Evolutionary conservation across 192 early-diverging fungal genomes (phyloP).

Genomic region (Coemansia sp.): DNA sequence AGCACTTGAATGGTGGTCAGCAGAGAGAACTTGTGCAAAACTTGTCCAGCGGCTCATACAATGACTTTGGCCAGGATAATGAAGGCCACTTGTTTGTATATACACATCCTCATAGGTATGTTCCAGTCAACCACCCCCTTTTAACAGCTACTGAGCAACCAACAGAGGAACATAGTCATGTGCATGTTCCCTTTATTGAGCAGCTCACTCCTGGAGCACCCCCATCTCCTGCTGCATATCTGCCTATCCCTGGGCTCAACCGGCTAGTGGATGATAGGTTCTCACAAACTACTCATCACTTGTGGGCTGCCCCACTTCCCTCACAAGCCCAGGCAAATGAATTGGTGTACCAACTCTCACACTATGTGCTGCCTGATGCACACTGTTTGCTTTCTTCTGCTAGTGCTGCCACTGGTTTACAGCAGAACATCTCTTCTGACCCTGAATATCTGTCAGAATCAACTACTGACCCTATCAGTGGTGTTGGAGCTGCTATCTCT

Average conservation of each 20-base stretch:
- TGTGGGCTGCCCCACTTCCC: background rate
- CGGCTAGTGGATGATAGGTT: background rate
- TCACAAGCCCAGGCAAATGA: conserved; percentile 36
- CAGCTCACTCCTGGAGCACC: conserved; percentile 4
- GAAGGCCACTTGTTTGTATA: conserved; percentile 28
- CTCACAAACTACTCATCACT: no score
- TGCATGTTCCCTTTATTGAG: background rate
- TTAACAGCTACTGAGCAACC: conserved; percentile 11
- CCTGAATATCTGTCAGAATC: conserved; percentile 18
- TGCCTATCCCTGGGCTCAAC: conserved; percentile 18
- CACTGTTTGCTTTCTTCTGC: conserved; percentile 38
- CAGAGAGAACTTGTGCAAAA: no score
- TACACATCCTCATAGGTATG: background rate
- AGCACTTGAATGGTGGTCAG: no score
- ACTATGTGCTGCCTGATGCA: conserved; percentile 20
- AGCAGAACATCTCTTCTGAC: background rate
- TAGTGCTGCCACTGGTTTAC: conserved; percentile 11
- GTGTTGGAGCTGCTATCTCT: conserved; percentile 12
- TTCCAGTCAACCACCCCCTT: conserved; percentile 13
- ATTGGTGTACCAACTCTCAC: conserved; percentile 25
- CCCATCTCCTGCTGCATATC: conserved; percentile 6
- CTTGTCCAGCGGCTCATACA: conserved; percentile 1
- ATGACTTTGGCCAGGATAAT: conserved; percentile 32
- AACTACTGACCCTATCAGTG: conserved; percentile 10
- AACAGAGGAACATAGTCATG: conserved; percentile 17